phyloP scores from a whole-genome alignment of 2,329 filamentous ascomycete genomes.

The Setomelanomma holmii region DNA sequence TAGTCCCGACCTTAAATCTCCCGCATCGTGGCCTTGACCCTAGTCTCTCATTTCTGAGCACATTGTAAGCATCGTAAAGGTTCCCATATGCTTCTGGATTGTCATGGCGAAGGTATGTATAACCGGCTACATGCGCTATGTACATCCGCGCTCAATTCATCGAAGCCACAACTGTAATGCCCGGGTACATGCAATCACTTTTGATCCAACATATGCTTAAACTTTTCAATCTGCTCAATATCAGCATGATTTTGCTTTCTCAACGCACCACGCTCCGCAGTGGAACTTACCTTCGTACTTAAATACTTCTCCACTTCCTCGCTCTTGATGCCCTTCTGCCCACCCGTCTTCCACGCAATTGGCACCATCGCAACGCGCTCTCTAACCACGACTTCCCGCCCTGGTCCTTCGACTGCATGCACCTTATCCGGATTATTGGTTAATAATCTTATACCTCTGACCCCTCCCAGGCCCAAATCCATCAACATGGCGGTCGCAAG shows the following conservation, averaged over 20 bases:
- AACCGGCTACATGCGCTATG: background rate
- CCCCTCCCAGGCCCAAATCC: slow-evolving; percentile 75
- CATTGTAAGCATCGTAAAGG: too few species aligned
- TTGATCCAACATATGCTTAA: slow-evolving; percentile 59
- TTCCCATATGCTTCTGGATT: background rate
- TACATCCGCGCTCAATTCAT: background rate
- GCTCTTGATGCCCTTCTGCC: slow-evolving; percentile 80
- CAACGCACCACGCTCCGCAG: background rate
- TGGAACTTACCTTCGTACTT: slow-evolving; percentile 81
- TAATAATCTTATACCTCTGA: slow-evolving; percentile 78
- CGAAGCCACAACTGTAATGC: background rate
- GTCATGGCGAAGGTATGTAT: too few species aligned
- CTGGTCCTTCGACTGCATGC: slow-evolving; percentile 88
- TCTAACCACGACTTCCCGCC: slow-evolving; percentile 83
- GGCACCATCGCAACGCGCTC: slow-evolving; percentile 97
- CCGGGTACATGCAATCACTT: slow-evolving; percentile 12
- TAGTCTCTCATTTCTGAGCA: too few species aligned
- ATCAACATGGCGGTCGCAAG: slow-evolving; percentile 93
- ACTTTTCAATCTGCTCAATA: slow-evolving; percentile 57
- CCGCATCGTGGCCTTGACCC: too few species aligned
- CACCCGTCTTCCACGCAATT: slow-evolving; percentile 83
- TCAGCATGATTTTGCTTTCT: slow-evolving; percentile 13
- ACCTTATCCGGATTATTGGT: slow-evolving; percentile 99
- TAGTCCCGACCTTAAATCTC: too few species aligned
- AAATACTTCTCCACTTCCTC: slow-evolving; percentile 93